Evolutionary conservation across 2,329 filamentous ascomycete species (phyloP).

Genomic region (Ceratocystis harringtonii): DNA sequence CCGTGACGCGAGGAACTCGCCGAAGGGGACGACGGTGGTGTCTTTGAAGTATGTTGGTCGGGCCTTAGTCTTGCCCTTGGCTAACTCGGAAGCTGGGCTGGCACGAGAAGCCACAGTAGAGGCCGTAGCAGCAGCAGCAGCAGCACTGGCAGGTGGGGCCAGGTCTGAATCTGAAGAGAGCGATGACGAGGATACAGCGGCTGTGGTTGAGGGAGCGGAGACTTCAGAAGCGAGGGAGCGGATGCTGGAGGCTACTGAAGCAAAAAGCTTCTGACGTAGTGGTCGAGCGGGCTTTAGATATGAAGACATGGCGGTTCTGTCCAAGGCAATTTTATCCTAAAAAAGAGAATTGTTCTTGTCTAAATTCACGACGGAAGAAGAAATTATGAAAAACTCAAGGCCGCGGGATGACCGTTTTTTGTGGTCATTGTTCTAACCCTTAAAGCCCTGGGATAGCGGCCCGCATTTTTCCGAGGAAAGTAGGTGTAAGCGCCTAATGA

Average conservation of each 20-base stretch:
- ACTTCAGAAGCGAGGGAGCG: constrained; percentile 36
- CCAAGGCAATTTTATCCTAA: background rate
- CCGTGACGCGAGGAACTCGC: constrained; percentile 38
- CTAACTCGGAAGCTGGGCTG: constrained; percentile 18
- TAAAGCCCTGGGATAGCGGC: background rate
- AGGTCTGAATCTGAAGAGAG: constrained; percentile 2
- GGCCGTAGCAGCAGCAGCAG: constrained; percentile 19
- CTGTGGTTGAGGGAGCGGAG: constrained; percentile 22
- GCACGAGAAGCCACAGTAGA: constrained; percentile 14
- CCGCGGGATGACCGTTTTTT: background rate
- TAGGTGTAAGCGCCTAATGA: constrained; percentile 7
- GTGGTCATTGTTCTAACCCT: background rate
- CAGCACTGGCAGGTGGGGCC: constrained; percentile 12
- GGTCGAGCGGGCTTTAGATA: constrained; percentile 30
- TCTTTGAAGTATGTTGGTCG: constrained; percentile 46
- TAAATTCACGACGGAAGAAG: background rate
- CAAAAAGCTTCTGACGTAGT: constrained; percentile 30
- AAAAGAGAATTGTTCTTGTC: background rate
- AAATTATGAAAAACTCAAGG: background rate
- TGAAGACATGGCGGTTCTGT: constrained; percentile 23
- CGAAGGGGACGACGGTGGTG: constrained; percentile 40
- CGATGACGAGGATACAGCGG: constrained; percentile 11
- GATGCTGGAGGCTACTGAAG: constrained; percentile 22
- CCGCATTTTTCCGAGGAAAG: constrained; percentile 16
- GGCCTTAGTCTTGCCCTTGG: constrained; percentile 24